A percentile compares a stretch with the other conserved stretches of the same genome.
Conservation (phyloP, 805 yeast genomes). For the Candida lessepsii region DNA sequence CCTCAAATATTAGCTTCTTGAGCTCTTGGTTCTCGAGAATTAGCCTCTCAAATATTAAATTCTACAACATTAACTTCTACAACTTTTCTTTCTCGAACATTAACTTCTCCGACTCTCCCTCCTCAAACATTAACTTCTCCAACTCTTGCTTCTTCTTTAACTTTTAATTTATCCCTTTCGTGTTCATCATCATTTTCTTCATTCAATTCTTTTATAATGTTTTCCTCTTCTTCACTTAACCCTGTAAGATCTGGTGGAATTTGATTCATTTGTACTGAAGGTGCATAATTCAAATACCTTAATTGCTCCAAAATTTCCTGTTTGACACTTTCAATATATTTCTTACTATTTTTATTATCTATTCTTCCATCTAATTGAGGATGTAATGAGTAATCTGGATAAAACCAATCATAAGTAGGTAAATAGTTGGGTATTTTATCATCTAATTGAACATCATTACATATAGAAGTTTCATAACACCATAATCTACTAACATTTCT, state of each 20-base stretch:
- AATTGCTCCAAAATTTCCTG: constrained; percentile 77
- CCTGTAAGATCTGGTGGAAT: constrained; percentile 69
- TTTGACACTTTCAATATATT: constrained; percentile 76
- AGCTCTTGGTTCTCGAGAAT: too few species aligned
- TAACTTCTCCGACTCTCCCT: too few species aligned
- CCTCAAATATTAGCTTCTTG: too few species aligned
- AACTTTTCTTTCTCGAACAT: too few species aligned
- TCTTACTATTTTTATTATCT: constrained; percentile 82
- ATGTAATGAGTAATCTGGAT: constrained; percentile 87
- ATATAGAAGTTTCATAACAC: constrained; percentile 89
- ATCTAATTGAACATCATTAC: constrained; percentile 57
- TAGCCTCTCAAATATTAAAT: too few species aligned
- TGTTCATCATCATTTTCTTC: constrained; percentile 24
- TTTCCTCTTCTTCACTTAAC: constrained; percentile 43
- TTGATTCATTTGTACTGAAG: constrained; percentile 89
- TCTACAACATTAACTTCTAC: too few species aligned
- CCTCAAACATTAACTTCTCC: neutral
- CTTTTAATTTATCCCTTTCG: constrained; percentile 9
- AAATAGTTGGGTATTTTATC: constrained; percentile 57
- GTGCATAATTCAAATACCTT: constrained; percentile 83
- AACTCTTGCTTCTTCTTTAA: constrained; percentile 29
- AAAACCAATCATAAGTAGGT: constrained; percentile 81
- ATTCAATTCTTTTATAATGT: constrained; percentile 35
- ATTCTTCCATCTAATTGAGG: constrained; percentile 61
- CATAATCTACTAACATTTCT: constrained; percentile 91